Evolutionary conservation across 2,329 filamentous ascomycete species (phyloP).

Genomic region (Talaromyces sp.): DNA sequence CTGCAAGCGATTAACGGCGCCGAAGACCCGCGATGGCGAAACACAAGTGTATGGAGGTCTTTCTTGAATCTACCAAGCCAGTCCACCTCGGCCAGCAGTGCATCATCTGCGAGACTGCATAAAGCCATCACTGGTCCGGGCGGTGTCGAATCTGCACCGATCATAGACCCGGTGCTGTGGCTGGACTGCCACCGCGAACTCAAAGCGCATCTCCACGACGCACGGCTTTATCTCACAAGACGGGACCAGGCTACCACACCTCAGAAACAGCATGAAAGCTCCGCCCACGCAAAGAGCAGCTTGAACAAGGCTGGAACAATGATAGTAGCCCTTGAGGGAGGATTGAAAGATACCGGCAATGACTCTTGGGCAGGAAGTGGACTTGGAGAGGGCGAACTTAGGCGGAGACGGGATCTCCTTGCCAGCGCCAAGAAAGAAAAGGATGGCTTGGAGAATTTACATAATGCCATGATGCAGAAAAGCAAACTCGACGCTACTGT

Average conservation of each 20-base stretch:
- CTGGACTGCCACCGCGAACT: conserved; percentile 56
- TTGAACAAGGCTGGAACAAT: conserved; percentile 53
- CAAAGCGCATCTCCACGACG: conserved; percentile 57
- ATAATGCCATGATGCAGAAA: conserved; percentile 54
- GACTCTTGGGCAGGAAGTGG: conserved; percentile 25
- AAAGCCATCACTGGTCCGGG: conserved; percentile 38
- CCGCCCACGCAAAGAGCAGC: conserved; percentile 55
- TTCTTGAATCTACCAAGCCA: conserved; percentile 53
- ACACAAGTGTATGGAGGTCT: conserved; percentile 50
- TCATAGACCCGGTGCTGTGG: conserved; percentile 54
- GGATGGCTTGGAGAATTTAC: conserved; percentile 55
- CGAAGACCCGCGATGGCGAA: conserved; percentile 54
- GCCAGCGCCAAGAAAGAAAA: conserved; percentile 55
- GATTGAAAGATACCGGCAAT: conserved; percentile 39
- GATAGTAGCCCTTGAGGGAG: conserved; percentile 53
- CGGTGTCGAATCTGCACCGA: conserved; percentile 26
- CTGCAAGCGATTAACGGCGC: conserved; percentile 52
- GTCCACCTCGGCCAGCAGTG: conserved; percentile 25
- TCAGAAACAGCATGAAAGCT: conserved; percentile 58
- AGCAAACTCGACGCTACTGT: conserved; percentile 40
- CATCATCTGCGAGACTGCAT: conserved; percentile 36
- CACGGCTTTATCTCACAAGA: conserved; percentile 53
- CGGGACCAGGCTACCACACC: conserved; percentile 56
- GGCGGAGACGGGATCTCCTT: conserved; percentile 54
- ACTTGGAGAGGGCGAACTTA: conserved; percentile 57